Percentiles rank a stretch among this genome's conserved stretches.
Conservation (phyloP, 192 early-diverging fungal species). For the Coemansia sp. region DNA sequence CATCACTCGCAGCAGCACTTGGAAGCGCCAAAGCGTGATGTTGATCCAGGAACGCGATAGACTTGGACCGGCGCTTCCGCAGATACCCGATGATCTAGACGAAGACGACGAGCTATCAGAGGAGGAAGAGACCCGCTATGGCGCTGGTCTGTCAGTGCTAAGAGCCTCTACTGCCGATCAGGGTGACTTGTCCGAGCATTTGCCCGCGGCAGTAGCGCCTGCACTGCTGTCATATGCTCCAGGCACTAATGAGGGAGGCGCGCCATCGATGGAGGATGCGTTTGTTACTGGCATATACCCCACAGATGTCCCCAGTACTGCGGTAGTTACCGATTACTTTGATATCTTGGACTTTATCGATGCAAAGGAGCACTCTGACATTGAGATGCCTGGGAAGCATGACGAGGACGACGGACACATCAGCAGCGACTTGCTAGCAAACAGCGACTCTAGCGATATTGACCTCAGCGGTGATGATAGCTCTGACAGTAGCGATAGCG, state of each 20-base stretch:
- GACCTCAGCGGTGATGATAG: constrained; percentile 22
- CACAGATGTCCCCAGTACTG: constrained; percentile 5
- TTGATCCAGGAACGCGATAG: constrained; percentile 45
- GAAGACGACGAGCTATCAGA: constrained; percentile 17
- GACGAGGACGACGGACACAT: constrained; percentile 44
- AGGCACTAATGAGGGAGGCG: background rate
- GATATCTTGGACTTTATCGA: constrained; percentile 51
- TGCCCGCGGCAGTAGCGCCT: constrained; percentile 2
- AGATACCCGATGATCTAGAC: constrained; percentile 25
- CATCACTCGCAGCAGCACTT: constrained; percentile 46
- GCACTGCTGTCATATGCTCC: background rate
- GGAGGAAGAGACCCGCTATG: background rate
- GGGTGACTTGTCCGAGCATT: background rate
- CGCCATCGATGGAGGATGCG: background rate
- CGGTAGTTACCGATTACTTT: constrained; percentile 40
- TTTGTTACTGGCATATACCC: constrained; percentile 13
- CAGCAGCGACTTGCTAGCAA: constrained; percentile 50
- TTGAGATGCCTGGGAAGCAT: background rate
- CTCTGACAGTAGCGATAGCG: constrained; percentile 27
- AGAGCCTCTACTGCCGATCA: background rate
- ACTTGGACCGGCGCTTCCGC: constrained; percentile 37
- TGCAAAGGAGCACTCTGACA: constrained; percentile 8
- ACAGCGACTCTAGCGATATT: constrained; percentile 33
- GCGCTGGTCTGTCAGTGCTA: background rate
- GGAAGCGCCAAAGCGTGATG: constrained; percentile 36